Percentiles rank a stretch among this genome's conserved stretches.
Evolutionary conservation across 257 asterid genomes (phyloP).

Genomic region (Nicotiana tabacum): DNA sequence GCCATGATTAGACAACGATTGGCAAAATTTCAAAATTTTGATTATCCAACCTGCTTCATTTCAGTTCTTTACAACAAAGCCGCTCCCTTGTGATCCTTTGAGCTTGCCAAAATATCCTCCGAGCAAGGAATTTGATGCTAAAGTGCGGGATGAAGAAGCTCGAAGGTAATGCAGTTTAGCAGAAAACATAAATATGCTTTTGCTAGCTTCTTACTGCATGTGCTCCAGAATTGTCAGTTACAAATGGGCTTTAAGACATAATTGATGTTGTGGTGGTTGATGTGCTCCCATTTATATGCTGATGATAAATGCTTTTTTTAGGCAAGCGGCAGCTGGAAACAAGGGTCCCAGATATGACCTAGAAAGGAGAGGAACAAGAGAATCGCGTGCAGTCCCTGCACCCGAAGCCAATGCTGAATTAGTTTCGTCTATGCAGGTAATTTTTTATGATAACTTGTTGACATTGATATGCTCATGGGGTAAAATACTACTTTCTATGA

Average conservation of each 20-base stretch:
- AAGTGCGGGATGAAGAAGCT: conserved; percentile 92
- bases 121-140: conserved; percentile 91
- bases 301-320: conserved; percentile 21
- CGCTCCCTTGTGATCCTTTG: conserved; percentile 91
- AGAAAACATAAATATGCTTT: neutral
- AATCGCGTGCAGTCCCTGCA: conserved; percentile 74
- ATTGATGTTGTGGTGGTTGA: neutral
- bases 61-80: conserved; percentile 77
- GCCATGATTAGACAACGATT: neutral
- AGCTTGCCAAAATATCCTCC: conserved; percentile 95
- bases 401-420: conserved; percentile 82
- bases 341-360: conserved; percentile 50
- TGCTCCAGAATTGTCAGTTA: neutral
- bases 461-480: neutral
- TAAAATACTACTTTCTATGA: neutral
- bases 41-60: conserved; percentile 5
- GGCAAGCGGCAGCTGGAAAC: conserved; percentile 66
- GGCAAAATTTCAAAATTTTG: neutral
- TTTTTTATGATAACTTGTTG: neutral
- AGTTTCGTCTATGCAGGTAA: conserved; percentile 69
- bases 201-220: neutral
- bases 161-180: conserved; percentile 44
- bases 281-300: neutral
- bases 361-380: conserved; percentile 56
- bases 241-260: neutral